Evolutionary conservation across 257 asterid species (phyloP), one percentile per base, ranked within the genome.

Genomic region (Knoxia roxburghii): DNA sequence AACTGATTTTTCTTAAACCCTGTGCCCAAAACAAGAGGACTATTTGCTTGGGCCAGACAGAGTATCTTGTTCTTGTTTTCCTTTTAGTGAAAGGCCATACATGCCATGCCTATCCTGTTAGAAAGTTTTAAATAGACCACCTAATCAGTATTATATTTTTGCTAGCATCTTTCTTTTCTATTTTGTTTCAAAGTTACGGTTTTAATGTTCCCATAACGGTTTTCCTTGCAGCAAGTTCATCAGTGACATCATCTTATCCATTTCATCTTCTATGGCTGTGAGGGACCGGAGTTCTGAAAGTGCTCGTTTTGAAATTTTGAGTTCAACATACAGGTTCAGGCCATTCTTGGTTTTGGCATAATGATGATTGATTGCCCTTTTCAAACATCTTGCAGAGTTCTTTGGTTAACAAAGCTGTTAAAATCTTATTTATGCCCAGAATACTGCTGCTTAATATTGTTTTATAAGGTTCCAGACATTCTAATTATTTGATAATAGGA

Each of bases 261-360:
- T 88, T 80, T 88, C 97, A 64, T 94, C 97, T 77, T 94, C 99
- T 65, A 84, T 79, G 73, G 77, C 96, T 61, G 72, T 76, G 60
- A 80, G 99, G 75, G 97, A 90, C 60, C 87, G 97, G 64, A 86
- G 85, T 65, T 85, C 97, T 61, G 99, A 94, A 70, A 70, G 95
- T 84, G 99, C 99, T 67, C 97, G 89, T 68, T 90, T 94, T 84
- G 99, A 94, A 75, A 77, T 94, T 63, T 75, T 94, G 81, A 84
- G 82, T 40, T 89, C 99, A 66, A 85, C 83, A 45, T 82, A 84
- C 92, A 94, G 99, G 99, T 94, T 72, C 65, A 29, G 35, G 8
- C 60, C 59, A 68, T 68, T 43, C 61, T 52, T 80, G n/a, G 17
- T 48, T 65, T 48, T 65, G n/a, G 30, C 69, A 32, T 65, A 15